Evolutionary conservation across 2,329 filamentous ascomycete species (phyloP).

Genomic region (Diaporthe longicolla): DNA sequence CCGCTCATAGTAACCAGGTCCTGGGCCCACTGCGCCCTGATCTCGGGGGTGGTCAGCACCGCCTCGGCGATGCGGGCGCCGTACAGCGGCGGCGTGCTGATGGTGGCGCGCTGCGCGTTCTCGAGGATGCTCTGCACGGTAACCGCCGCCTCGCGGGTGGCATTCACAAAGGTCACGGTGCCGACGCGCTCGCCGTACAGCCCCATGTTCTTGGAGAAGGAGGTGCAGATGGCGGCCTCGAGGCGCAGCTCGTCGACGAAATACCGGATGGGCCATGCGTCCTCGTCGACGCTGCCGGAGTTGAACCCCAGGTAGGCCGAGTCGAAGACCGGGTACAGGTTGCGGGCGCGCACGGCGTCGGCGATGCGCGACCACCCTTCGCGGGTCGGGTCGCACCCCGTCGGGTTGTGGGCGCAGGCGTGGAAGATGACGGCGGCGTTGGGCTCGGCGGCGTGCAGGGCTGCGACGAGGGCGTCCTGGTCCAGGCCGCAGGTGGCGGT

Average conservation of each 20-base stretch:
- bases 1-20: conserved; percentile 56
- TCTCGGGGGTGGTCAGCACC: conserved; percentile 49
- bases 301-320: conserved; percentile 52
- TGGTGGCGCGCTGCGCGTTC: conserved; percentile 51
- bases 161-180: conserved; percentile 49
- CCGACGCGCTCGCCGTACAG: conserved; percentile 57
- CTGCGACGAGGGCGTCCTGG: conserved; percentile 50
- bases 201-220: conserved; percentile 73
- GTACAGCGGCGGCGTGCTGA: conserved; percentile 54
- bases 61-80: conserved; percentile 53
- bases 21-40: conserved; percentile 51
- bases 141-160: conserved; percentile 36
- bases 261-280: conserved; percentile 51
- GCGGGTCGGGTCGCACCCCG: conserved; percentile 56
- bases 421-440: conserved; percentile 54
- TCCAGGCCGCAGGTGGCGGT: conserved; percentile 52
- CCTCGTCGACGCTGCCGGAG: conserved; percentile 49
- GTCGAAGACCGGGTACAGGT: conserved; percentile 52
- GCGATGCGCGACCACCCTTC: conserved; percentile 52
- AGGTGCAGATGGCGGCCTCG: conserved; percentile 70
- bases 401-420: conserved; percentile 60
- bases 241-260: conserved; percentile 53
- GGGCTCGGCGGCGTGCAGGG: conserved; percentile 48
- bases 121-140: conserved; percentile 50
- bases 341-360: conserved; percentile 43